phyloP scores from a whole-genome alignment of 108 stramenopile genomes.

The Skeletonema grethae region DNA sequence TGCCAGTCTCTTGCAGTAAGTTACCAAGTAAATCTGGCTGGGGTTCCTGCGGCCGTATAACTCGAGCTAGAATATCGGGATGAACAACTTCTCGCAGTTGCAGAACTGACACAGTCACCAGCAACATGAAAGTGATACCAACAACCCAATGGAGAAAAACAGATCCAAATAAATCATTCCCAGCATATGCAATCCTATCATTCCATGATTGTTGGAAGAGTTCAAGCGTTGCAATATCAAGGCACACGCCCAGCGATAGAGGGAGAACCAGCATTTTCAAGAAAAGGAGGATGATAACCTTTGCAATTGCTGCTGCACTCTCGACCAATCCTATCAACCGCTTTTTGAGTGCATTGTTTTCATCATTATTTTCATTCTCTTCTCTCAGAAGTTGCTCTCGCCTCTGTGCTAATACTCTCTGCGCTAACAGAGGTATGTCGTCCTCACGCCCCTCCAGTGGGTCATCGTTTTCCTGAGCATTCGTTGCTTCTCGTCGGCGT shows the following conservation, averaged over 20 bases:
- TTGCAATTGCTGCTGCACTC: slow-evolving; percentile 64
- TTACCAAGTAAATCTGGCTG: slow-evolving; percentile 95
- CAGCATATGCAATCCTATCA: slow-evolving; percentile 65
- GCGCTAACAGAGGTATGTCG: not conserved
- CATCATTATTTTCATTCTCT: slow-evolving; percentile 12
- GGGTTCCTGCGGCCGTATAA: slow-evolving; percentile 97
- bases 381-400: slow-evolving; percentile 9
- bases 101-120: slow-evolving; percentile 92
- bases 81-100: slow-evolving; percentile 94
- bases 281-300: slow-evolving; percentile 83
- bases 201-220: slow-evolving; percentile 61
- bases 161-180: slow-evolving; percentile 77
- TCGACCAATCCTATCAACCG: slow-evolving; percentile 52
- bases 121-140: slow-evolving; percentile 98
- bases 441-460: not conserved
- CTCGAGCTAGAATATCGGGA: slow-evolving; percentile 84
- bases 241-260: slow-evolving; percentile 67
- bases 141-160: slow-evolving; percentile 85
- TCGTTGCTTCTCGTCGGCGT: not conserved
- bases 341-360: slow-evolving; percentile 20
- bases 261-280: slow-evolving; percentile 89
- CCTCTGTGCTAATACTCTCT: not conserved
- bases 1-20: slow-evolving; percentile 84
- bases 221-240: slow-evolving; percentile 70
- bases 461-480: not conserved